phyloP scores from a whole-genome alignment of 1,284 basidiomycete genomes.

The Apiotrichum sp. region DNA sequence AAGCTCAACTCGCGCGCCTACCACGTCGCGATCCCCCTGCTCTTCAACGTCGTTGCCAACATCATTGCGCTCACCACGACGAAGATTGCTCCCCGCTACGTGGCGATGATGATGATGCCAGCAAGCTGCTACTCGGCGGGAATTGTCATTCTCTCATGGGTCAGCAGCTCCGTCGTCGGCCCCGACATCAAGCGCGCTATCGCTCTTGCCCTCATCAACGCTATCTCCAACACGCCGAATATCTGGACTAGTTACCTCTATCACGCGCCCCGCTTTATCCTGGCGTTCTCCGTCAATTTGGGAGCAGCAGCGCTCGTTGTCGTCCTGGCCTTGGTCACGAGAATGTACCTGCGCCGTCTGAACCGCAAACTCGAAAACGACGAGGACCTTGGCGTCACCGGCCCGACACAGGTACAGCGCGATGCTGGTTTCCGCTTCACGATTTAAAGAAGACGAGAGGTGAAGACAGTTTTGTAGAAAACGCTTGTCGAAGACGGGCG shows the following conservation, averaged over 20 bases:
- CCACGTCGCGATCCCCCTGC: conserved; percentile 20
- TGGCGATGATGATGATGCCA: conserved; percentile 37
- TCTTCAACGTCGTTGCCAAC: conserved; percentile 23
- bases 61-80: conserved; percentile 29
- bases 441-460: conserved; percentile 25
- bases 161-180: conserved; percentile 38
- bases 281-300: conserved; percentile 42
- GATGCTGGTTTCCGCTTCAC: conserved; percentile 40
- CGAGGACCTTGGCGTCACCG: conserved; percentile 29
- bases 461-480: too few species aligned
- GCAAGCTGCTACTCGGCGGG: conserved; percentile 39
- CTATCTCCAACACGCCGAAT: conserved; percentile 42
- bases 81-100: conserved; percentile 32
- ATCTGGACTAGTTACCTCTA: conserved; percentile 45
- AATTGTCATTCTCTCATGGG: conserved; percentile 43
- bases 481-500: too few species aligned
- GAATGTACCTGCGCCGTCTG: conserved; percentile 35
- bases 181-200: conserved; percentile 44
- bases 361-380: conserved; percentile 41
- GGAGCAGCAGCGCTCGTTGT: conserved; percentile 37
- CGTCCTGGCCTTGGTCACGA: conserved; percentile 17
- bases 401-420: conserved; percentile 35
- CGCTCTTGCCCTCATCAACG: conserved; percentile 43
- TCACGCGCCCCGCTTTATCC: conserved; percentile 33
- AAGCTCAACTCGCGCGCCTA: conserved; percentile 29